Base-by-base conservation (phyloP, 345 rosid genomes). In the Clarkia xantiana region DNA sequence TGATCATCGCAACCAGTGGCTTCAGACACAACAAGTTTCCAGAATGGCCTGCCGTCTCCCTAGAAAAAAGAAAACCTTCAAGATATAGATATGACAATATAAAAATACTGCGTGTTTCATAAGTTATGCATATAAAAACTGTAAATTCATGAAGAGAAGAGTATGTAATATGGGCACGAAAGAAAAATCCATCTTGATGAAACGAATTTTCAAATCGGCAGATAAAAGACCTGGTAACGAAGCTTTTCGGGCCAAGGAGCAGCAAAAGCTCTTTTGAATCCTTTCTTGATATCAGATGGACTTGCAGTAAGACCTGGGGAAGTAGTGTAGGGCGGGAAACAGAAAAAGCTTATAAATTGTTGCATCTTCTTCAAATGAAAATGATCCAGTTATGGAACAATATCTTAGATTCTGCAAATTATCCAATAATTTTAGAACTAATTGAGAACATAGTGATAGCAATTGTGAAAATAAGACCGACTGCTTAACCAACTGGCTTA, bases 41-140 rank as follows among this genome's bases (percentile, higher is more conserved):
- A 79, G 51, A 82, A 89, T 22, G 95, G 89, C 70, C 73, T 82
- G 44, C 86, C 95, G 70, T 89, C 89, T 53, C 89, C 97, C 95
- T 87, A 63, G 62, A 42, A 59, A 57, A 14, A 53, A 41, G 15
- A 50, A 36, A 46, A 44, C 20, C 40, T 10, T 36, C 4, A 23
- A 9, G 44, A 42, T 23, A 48, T 12, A 36, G 41, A 45, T 62
- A n/a, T 14, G 47, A 42, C 10, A 23, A 54, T 51, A 56, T 22
- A 38, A 29, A 11, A 18, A 19, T 54, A 56, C 14, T 54, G 25
- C 52, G n/a, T 16, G 38, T 23, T 48, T 22, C 39, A 47, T 7
- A 44, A 38, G 49, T 10, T 29, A 5, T 29, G 36, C 2, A 29
- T 29, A 29, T 7, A 29, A 29, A 29, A 29, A 4, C 36, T 5